These are phyloP conservation scores for Phytophthora meadii DNA, from an alignment of 352 stramenopile genomes.

Conservation along the genomic window DNA sequence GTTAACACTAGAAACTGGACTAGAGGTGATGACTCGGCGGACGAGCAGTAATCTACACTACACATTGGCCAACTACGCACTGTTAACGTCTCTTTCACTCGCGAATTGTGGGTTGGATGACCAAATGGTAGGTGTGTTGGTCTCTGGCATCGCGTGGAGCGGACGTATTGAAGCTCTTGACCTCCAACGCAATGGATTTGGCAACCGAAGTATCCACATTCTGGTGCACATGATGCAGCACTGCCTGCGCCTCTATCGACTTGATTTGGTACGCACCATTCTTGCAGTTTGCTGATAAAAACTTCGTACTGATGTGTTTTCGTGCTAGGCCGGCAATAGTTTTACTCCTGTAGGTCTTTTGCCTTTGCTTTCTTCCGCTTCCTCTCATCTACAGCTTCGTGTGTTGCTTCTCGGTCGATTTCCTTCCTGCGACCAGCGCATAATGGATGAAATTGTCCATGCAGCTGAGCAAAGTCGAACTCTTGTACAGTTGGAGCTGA, in stretches of 20 bases:
- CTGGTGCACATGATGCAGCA: conserved; percentile 44
- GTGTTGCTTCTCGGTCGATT: conserved; percentile 44
- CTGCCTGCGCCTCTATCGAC: conserved; percentile 34
- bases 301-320: not conserved
- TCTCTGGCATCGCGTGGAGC: conserved; percentile 50
- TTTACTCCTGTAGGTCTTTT: conserved; percentile 39
- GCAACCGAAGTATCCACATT: conserved; percentile 36
- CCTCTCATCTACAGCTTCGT: conserved; percentile 33
- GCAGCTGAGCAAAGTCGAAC: conserved; percentile 33
- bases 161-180: conserved; percentile 43
- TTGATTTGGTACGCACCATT: conserved; percentile 46
- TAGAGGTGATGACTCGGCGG: conserved; percentile 25
- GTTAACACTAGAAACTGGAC: conserved; percentile 26
- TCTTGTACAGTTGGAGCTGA: conserved; percentile 41
- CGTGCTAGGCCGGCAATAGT: conserved; percentile 40
- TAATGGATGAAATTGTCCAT: conserved; percentile 16
- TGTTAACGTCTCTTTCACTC: conserved; percentile 38
- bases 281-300: not conserved
- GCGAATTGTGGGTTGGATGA: conserved; percentile 50
- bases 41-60: conserved; percentile 42
- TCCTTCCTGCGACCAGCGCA: not conserved
- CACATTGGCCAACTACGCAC: conserved; percentile 43
- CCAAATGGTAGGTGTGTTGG: conserved; percentile 40
- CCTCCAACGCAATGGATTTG: conserved; percentile 44
- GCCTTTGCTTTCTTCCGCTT: conserved; percentile 21